Evolutionary conservation across 2,329 filamentous ascomycete genomes (phyloP), one percentile per base, ranked within the genome.

Genomic region (Davidsoniella neocaledoniae): DNA sequence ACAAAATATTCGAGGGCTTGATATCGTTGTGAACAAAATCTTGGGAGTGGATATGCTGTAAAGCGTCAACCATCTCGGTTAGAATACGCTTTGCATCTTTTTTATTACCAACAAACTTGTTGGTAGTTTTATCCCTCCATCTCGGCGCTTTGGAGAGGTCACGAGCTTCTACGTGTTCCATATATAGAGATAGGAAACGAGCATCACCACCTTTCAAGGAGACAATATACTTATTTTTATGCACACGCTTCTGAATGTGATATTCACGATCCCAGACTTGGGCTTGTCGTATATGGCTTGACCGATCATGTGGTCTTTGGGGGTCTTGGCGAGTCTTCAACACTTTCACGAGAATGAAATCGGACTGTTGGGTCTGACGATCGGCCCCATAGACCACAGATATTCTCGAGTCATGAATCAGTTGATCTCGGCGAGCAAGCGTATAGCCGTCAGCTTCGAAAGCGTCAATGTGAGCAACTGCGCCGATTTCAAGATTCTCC

Each of bases 1-100:
- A 79, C 29, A 79, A 63, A 49, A 78, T 77, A 54, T 78, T 79
- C 55, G 69, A 72, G 1, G 75, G 75, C 59, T 78, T 78, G 61
- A 78, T 75, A 59, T 79, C 75, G 60, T 78, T 79, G 61, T 79
- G 75, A 10, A 76, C 70, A 19, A 73, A 63, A 49, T 66, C 65
- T 50, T 69, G 68, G 45, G 64, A 63, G 59, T 79, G 75, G 33
- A 79, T 66, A 58, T 77, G 77, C 58, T 69, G 64, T 41, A 79
- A 62, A 2, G 73, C 75, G 53, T 68, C 64, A 17, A 70, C 62
- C 47, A 76, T 74, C 57, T 77, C 73, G 25, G 64, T 66, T 26
- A 78, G 57, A 45, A 78, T 77, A 16, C 70, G 68, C 48, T 64
- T 46, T 5, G 71, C 73, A 52, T 78, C 74, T 4, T 61, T 59